Evolutionary conservation across 768 basidiomycete genomes (phyloP).

Genomic region (Amyloporia xantha): DNA sequence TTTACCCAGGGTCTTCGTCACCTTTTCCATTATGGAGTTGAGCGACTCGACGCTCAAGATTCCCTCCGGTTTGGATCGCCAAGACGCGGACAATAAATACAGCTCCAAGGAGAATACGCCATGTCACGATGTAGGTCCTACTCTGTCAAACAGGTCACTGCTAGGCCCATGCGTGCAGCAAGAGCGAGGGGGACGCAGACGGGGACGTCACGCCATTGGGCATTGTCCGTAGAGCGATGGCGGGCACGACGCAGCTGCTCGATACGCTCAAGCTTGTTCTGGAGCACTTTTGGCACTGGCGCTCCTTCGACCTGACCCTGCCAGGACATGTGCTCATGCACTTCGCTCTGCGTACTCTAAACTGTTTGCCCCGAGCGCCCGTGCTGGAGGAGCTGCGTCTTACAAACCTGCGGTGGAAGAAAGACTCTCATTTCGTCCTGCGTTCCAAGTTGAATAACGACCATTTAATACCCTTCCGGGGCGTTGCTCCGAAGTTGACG

Average conservation of each 20-base stretch:
- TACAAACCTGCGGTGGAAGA: constrained; percentile 44
- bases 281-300: constrained; percentile 52
- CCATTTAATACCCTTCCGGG: constrained; percentile 26
- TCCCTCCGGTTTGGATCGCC: too few species aligned
- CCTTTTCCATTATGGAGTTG: too few species aligned
- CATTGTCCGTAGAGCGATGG: constrained; percentile 9
- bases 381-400: constrained; percentile 47
- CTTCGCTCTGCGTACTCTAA: constrained; percentile 21
- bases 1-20: too few species aligned
- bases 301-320: constrained; percentile 39
- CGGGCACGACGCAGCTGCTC: constrained; percentile 6
- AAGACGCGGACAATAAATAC: too few species aligned
- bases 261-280: constrained; percentile 32
- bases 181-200: constrained; percentile 16
- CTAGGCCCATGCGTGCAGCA: not conserved
- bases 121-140: too few species aligned
- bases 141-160: not conserved
- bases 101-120: too few species aligned
- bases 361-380: constrained; percentile 42
- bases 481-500: constrained; percentile 45
- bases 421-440: constrained; percentile 40
- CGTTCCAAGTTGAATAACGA: not conserved
- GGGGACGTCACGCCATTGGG: constrained; percentile 10
- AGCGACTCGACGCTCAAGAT: too few species aligned
- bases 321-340: constrained; percentile 37